Evolutionary conservation across 257 asterid genomes (phyloP), one percentile per base, ranked within the genome.

Genomic region (Thymus mandschuricus): DNA sequence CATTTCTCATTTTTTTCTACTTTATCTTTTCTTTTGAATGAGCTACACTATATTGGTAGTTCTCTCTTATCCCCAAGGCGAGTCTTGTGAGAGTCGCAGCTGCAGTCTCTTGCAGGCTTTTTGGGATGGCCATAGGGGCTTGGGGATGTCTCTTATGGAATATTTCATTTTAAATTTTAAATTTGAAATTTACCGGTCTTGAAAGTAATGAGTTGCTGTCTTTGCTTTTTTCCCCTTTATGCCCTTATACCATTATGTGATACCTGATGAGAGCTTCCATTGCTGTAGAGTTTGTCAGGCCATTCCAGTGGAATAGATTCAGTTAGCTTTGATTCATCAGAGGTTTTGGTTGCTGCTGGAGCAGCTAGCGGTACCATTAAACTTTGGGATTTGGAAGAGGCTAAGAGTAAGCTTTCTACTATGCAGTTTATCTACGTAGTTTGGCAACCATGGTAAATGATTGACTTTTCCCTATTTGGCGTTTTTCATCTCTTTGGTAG

Each of bases 321-420:
- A 7, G 99, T 94, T 63, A 77, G 95, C 90, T 91, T 94, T 84
- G 99, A 94, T 86, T 89, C 99, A 68, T 88, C 95, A 68, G 99
- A 94, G 82, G 92, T 84, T 50, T 82, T 94, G 84, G 96, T 91
- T 59, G 99, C 98, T 84, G 99, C 97, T 40, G 99, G 97, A 67
- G 95, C 99, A 76, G 99, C 99, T 41, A 94, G 97, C 80, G 99
- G 99, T 55, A 94, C 99, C 73, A 83, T 94, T 81, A 94, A 94
- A 87, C 96, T 94, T 74, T 94, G 97, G 97, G 99, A 94, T 83
- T 83, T 94, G 78, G 99, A 89, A 86, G 99, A 94, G 86, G 97
- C 98, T 68, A 94, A 91, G 86, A 85, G 99, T 94, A 91, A 75
- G 87, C 69, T 69, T 73, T 55, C 59, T 76, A 61, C 56, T 44